Conservation (phyloP, 129 eudicot species). For the Helianthus tuberosus region DNA sequence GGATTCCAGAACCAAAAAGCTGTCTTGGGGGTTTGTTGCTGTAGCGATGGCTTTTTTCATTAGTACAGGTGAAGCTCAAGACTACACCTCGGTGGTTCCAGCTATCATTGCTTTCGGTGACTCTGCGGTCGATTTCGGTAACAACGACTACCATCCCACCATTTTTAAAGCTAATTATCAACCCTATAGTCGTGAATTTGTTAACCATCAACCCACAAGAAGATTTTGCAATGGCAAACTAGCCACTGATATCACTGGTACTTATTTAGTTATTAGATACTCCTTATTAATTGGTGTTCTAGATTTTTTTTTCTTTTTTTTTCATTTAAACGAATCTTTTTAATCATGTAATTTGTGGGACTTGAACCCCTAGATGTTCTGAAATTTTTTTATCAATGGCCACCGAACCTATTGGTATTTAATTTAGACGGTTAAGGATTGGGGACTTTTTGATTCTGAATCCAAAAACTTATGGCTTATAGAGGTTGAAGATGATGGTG, state of each 20-base stretch:
- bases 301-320: too few relatives aligned
- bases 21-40: constrained; percentile 25
- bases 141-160: constrained; percentile 74
- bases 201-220: constrained; percentile 64
- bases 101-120: constrained; percentile 86
- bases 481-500: too few relatives aligned
- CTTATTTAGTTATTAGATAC: too few relatives aligned
- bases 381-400: too few relatives aligned
- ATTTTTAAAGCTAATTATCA: constrained; percentile 81
- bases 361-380: too few relatives aligned
- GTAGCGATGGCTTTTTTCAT: constrained; percentile 25
- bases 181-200: constrained; percentile 89
- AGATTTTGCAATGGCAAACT: constrained; percentile 96
- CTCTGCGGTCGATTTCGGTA: constrained; percentile 86
- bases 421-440: too few relatives aligned
- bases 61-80: constrained; percentile 50
- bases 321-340: too few relatives aligned
- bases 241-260: constrained; percentile 90
- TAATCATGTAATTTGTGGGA: too few relatives aligned
- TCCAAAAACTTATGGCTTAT: too few relatives aligned
- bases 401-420: too few relatives aligned
- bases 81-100: constrained; percentile 57
- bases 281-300: neutral
- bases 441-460: too few relatives aligned
- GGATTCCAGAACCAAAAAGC: constrained; percentile 15